These are phyloP conservation scores for Suhomyces bokatorum DNA, from an alignment of 1,139 yeast genomes.

Conservation along the genomic window DNA sequence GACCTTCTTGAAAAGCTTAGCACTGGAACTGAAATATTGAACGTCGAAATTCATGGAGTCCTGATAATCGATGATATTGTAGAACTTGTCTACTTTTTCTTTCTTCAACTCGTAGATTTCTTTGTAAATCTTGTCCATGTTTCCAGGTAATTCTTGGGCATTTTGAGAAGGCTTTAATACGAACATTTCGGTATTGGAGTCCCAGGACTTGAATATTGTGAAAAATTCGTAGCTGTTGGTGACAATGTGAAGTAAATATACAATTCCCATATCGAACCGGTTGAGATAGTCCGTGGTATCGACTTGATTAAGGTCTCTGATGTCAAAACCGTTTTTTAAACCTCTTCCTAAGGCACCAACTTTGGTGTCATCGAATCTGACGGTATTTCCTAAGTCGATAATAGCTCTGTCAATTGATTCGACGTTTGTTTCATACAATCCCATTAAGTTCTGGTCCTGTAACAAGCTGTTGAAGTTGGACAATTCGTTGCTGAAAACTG, in stretches of 20 bases:
- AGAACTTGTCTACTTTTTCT: constrained; percentile 43
- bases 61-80: constrained; percentile 52
- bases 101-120: constrained; percentile 52
- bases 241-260: constrained; percentile 70
- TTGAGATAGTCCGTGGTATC: constrained; percentile 52
- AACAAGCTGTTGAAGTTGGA: constrained; percentile 63
- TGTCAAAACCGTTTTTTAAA: constrained; percentile 77
- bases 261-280: constrained; percentile 56
- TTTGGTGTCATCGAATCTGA: constrained; percentile 64
- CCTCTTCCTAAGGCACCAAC: constrained; percentile 90
- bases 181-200: constrained; percentile 49
- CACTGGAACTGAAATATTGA: constrained; percentile 50
- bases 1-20: constrained; percentile 54
- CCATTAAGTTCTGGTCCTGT: constrained; percentile 62
- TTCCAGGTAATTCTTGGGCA: constrained; percentile 63
- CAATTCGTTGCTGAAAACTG: constrained; percentile 55
- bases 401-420: constrained; percentile 70
- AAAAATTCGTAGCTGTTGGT: constrained; percentile 78
- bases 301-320: constrained; percentile 53
- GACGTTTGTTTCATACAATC: constrained; percentile 77
- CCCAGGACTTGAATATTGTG: constrained; percentile 70
- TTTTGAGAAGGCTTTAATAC: constrained; percentile 67
- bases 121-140: constrained; percentile 53
- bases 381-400: constrained; percentile 73
- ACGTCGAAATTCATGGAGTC: constrained; percentile 53